Conservation (phyloP, 495 filamentous ascomycete species). For the Penicillium canescens region DNA sequence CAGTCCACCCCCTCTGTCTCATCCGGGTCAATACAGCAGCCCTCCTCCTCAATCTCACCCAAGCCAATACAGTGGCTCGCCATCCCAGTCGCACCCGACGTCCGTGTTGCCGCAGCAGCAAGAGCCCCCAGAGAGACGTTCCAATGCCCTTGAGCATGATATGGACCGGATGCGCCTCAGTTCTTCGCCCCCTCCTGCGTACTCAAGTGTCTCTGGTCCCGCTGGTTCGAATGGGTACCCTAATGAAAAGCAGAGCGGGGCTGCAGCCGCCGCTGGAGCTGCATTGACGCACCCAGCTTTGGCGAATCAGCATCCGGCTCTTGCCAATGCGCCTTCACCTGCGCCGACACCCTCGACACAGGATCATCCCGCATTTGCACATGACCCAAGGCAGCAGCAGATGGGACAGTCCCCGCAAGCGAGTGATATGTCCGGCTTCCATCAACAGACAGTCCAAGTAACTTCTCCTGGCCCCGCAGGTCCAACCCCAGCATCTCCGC, state of each 20-base stretch:
- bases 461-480: conserved; percentile 54
- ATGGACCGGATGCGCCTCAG: conserved; percentile 83
- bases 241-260: conserved; percentile 66
- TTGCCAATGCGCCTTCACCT: conserved; percentile 19
- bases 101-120: conserved; percentile 20
- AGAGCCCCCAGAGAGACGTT: conserved; percentile 24
- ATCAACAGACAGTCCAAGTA: conserved; percentile 29
- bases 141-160: conserved; percentile 79
- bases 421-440: conserved; percentile 32
- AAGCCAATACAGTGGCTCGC: conserved; percentile 5
- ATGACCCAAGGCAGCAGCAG: conserved; percentile 58
- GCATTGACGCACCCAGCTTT: conserved; percentile 27
- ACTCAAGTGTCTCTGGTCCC: conserved; percentile 70
- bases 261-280: conserved; percentile 21
- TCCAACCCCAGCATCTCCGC: conserved; percentile 75
- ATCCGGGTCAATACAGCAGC: conserved; percentile 11
- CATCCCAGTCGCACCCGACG: background rate
- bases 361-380: conserved; percentile 84
- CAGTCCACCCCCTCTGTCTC: conserved; percentile 11
- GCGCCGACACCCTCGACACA: conserved; percentile 48
- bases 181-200: conserved; percentile 86
- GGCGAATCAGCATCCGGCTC: conserved; percentile 31
- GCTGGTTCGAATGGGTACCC: conserved; percentile 64
- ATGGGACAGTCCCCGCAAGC: conserved; percentile 40
- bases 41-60: conserved; percentile 13